Conservation (phyloP, 176 grass and related monocot species). For the Lolium multiflorum region DNA sequence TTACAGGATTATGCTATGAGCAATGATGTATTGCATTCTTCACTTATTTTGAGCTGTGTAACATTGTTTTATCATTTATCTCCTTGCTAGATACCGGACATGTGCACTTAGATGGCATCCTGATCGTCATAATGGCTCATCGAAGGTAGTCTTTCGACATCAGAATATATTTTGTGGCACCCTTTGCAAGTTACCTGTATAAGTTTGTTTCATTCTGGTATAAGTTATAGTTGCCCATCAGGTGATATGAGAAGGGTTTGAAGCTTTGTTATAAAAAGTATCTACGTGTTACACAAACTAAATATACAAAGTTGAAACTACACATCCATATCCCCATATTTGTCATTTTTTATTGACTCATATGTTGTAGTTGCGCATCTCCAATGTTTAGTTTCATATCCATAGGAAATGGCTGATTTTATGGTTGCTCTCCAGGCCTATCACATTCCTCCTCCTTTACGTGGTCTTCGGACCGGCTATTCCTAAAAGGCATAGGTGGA, state of each 20-base stretch:
- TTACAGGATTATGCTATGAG: conserved; percentile 10
- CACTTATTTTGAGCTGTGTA: conserved; percentile 24
- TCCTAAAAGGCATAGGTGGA: no score
- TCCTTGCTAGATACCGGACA: conserved; percentile 66
- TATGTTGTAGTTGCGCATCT: conserved; percentile 2
- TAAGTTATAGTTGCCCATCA: no score
- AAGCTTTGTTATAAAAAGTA: not conserved
- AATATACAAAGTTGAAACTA: conserved; percentile 14
- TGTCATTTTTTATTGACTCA: not conserved
- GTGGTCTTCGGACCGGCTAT: no score
- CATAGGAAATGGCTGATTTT: no score
- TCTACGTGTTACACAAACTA: conserved; percentile 11
- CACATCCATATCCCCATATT: not conserved
- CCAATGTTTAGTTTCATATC: not conserved
- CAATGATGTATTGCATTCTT: conserved; percentile 34
- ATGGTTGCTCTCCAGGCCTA: no score
- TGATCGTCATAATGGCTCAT: conserved; percentile 82
- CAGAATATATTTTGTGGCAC: conserved; percentile 1
- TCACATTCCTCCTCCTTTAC: no score
- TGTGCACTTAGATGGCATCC: conserved; percentile 98
- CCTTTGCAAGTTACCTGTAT: conserved; percentile 8
- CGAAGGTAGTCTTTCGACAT: conserved; percentile 53
- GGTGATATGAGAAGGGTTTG: conserved; percentile 7
- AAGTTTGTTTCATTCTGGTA: conserved; percentile 6
- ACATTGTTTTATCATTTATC: conserved; percentile 37